Evolutionary conservation across 1,139 yeast species (phyloP).

Genomic region (Pichia sp.): DNA sequence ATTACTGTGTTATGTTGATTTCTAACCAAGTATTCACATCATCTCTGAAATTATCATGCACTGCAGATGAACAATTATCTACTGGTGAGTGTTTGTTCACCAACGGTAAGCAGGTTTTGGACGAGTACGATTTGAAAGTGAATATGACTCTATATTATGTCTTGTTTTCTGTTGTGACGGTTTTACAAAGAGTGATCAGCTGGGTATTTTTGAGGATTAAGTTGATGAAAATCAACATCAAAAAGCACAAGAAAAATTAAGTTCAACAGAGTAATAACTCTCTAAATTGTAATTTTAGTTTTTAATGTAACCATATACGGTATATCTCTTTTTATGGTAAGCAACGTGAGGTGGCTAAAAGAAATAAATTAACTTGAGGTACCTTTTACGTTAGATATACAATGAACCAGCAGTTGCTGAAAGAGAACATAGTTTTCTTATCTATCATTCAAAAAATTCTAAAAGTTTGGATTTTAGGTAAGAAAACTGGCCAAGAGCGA

Average conservation of each 20-base stretch:
- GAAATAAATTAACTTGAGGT: no score
- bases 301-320: neutral
- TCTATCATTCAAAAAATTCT: no score
- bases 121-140: conserved; percentile 39
- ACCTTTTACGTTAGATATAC: no score
- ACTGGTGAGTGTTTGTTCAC: conserved; percentile 39
- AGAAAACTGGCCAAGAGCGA: no score
- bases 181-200: conserved; percentile 39
- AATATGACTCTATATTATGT: conserved; percentile 34
- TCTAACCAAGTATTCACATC: conserved; percentile 46
- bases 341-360: no score
- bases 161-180: conserved; percentile 36
- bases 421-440: no score
- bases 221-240: conserved; percentile 25
- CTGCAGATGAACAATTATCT: conserved; percentile 27
- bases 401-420: no score
- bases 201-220: conserved; percentile 34
- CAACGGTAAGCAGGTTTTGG: conserved; percentile 49
- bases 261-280: neutral
- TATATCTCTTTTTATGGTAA: no score
- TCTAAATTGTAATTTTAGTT: neutral
- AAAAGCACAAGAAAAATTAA: conserved; percentile 6
- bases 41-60: conserved; percentile 40
- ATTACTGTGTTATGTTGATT: conserved; percentile 59
- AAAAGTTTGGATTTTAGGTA: no score